A percentile compares a stretch with the other conserved stretches of the same genome.
Conservation (phyloP, 164 flowering plant species). For the Buxus sempervirens region DNA sequence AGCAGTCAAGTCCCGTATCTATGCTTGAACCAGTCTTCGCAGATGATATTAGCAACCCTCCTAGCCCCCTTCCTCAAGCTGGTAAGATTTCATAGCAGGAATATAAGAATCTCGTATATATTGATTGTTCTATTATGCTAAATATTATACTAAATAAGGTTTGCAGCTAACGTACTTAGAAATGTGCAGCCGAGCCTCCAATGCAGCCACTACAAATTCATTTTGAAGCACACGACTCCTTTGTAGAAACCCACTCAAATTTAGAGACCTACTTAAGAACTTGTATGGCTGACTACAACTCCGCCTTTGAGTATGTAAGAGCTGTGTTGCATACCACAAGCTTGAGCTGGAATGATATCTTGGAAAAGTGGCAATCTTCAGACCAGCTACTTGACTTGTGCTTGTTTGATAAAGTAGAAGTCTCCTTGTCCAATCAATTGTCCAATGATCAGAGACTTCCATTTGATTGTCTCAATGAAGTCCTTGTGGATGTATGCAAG, state of each 20-base stretch:
- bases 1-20: constrained; percentile 80
- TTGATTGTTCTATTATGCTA: too few relatives aligned
- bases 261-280: constrained; percentile 1
- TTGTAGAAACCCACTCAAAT: background rate
- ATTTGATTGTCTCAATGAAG: constrained; percentile 29
- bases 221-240: constrained; percentile 15
- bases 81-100: constrained; percentile 38
- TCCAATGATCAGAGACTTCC: constrained; percentile 21
- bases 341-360: constrained; percentile 25
- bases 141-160: too few relatives aligned
- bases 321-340: constrained; percentile 20
- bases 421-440: constrained; percentile 2
- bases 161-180: too few relatives aligned
- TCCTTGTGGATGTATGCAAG: constrained; percentile 18
- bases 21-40: constrained; percentile 64
- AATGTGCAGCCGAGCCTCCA: constrained; percentile 17
- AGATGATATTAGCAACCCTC: constrained; percentile 67
- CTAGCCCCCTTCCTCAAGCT: constrained; percentile 24
- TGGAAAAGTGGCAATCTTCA: constrained; percentile 2
- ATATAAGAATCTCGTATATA: too few relatives aligned
- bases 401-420: constrained; percentile 17
- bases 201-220: constrained; percentile 11
- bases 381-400: constrained; percentile 21
- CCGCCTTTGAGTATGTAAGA: constrained; percentile 14
- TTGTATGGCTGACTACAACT: constrained; percentile 4